Conservation (phyloP, 495 filamentous ascomycete species). For the Chaetomium cochliodes region DNA sequence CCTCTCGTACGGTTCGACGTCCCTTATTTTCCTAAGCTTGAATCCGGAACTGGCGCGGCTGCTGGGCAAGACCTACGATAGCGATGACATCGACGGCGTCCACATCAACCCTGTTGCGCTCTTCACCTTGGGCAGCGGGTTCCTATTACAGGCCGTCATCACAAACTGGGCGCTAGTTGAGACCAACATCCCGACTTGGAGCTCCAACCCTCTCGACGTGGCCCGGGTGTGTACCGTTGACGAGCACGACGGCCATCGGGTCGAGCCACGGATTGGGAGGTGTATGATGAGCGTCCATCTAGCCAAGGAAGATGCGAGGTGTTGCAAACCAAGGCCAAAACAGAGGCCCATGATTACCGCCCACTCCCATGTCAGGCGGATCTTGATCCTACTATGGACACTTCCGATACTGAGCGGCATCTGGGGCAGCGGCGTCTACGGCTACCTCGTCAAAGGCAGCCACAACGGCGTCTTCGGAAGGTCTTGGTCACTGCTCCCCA, state of each 20-base stretch:
- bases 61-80: conserved; percentile 20
- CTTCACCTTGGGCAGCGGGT: conserved; percentile 36
- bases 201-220: conserved; percentile 41
- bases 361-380: conserved; percentile 30
- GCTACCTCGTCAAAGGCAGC: conserved; percentile 28
- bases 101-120: conserved; percentile 39
- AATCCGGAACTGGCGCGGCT: conserved; percentile 30
- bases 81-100: conserved; percentile 24
- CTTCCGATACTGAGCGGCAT: conserved; percentile 32
- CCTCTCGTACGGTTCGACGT: conserved; percentile 41
- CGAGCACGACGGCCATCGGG: conserved; percentile 24
- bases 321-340: conserved; percentile 32
- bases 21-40: conserved; percentile 40
- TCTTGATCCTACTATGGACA: conserved; percentile 31
- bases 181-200: conserved; percentile 38
- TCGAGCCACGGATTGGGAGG: conserved; percentile 27
- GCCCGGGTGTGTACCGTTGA: conserved; percentile 28
- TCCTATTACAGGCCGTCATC: conserved; percentile 38
- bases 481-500: conserved; percentile 33
- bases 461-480: conserved; percentile 32
- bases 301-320: conserved; percentile 30
- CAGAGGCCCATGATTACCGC: conserved; percentile 33
- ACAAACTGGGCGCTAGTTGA: conserved; percentile 38
- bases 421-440: conserved; percentile 33
- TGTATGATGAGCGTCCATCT: conserved; percentile 40